These are phyloP conservation scores for Clarireedia hainanense DNA, from an alignment of 2,329 filamentous ascomycete genomes.

Conservation along the genomic window DNA sequence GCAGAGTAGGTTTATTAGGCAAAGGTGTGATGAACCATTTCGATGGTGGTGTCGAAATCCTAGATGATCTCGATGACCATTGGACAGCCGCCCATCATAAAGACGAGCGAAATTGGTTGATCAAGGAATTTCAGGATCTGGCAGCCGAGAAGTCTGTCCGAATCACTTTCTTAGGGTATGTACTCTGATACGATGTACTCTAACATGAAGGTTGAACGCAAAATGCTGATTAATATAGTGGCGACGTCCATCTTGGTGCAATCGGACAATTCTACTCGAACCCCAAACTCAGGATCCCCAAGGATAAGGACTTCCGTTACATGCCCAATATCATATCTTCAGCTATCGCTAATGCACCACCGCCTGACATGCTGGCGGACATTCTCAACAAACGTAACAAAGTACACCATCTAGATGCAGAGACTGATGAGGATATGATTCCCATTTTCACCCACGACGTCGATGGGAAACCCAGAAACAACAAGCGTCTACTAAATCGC, in stretches of 20 bases:
- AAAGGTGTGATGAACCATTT: conserved; percentile 75
- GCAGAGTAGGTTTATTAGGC: conserved; percentile 72
- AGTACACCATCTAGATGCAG: conserved; percentile 59
- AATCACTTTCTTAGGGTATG: conserved; percentile 73
- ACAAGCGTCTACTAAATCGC: conserved; percentile 79
- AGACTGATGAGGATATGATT: conserved; percentile 94
- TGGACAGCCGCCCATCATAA: conserved; percentile 98
- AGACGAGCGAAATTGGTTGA: conserved; percentile 73
- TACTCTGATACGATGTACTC: conserved; percentile 12
- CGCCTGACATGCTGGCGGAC: conserved; percentile 81
- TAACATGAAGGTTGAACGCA: background rate
- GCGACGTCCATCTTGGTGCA: conserved; percentile 88
- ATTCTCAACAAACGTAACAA: conserved; percentile 91
- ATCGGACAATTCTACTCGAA: conserved; percentile 95
- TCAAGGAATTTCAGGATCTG: conserved; percentile 87
- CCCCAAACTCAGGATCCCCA: conserved; percentile 68
- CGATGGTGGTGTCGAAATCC: conserved; percentile 83
- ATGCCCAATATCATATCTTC: conserved; percentile 96
- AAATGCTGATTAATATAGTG: conserved; percentile 41
- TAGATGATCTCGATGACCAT: conserved; percentile 90
- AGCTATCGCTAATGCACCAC: conserved; percentile 87
- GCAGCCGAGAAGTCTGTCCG: conserved; percentile 88
- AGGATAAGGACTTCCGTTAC: conserved; percentile 89
- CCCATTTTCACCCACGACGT: conserved; percentile 86
- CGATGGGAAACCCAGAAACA: conserved; percentile 82